Conservation (phyloP, 768 basidiomycete genomes). For the Pholiota conissans region DNA sequence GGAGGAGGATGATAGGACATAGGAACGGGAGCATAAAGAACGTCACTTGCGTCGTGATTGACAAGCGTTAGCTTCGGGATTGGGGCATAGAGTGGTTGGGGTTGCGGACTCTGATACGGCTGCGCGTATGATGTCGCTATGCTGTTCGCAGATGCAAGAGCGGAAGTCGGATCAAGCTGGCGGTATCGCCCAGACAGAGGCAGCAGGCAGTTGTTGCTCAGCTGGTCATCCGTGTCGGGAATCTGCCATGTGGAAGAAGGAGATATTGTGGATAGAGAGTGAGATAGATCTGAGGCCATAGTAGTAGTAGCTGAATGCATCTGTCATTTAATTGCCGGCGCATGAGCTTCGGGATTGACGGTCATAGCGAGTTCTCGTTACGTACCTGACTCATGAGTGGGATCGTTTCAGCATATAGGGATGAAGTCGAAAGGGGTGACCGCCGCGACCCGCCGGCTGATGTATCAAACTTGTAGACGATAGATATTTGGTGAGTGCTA, state of each 20-base stretch:
- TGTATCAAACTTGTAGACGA: constrained; percentile 23
- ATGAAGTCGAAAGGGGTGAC: constrained; percentile 1
- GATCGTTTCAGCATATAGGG: not conserved
- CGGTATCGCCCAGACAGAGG: not conserved
- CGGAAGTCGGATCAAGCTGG: not conserved
- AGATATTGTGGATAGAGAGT: not conserved
- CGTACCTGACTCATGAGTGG: not conserved
- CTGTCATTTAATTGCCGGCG: not conserved
- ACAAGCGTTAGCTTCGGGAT: not conserved
- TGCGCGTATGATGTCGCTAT: not conserved
- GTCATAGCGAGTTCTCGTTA: not conserved
- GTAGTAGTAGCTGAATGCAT: not conserved
- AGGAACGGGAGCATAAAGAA: not conserved
- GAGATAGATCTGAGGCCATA: not conserved
- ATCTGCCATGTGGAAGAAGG: constrained; percentile 2
- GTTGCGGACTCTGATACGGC: not conserved
- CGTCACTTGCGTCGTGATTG: not conserved
- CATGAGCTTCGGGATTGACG: not conserved
- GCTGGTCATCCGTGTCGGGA: not conserved
- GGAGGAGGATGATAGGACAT: not conserved
- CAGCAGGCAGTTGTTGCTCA: not conserved
- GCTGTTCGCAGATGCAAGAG: not conserved
- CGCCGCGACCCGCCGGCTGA: not conserved
- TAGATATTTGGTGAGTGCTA: constrained; percentile 13
- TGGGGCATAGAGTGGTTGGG: not conserved